Evolutionary conservation across 176 grass and related monocot species (phyloP).

Genomic region (Panicum miliaceum): DNA sequence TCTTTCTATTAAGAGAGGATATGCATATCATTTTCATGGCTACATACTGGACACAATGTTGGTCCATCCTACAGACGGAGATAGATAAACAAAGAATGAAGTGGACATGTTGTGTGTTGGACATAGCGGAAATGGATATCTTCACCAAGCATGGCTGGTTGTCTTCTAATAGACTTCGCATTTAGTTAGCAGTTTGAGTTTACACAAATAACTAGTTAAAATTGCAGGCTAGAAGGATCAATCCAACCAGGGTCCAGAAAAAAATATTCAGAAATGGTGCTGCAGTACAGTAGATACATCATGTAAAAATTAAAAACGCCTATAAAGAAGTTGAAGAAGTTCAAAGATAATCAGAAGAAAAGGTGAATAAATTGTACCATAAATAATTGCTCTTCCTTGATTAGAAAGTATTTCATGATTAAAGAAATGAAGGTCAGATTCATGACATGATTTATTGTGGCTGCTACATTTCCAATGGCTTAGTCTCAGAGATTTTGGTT

Average conservation of each 20-base stretch:
- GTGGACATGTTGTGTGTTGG: too few species aligned
- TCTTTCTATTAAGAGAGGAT: too few species aligned
- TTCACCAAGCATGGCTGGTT: too few species aligned
- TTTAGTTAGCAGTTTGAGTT: too few species aligned
- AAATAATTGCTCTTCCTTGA: slow-evolving; percentile 8
- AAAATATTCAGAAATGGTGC: slow-evolving; percentile 3
- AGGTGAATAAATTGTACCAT: background rate
- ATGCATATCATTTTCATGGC: too few species aligned
- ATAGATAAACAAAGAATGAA: too few species aligned
- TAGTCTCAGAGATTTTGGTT: background rate
- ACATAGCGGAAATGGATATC: too few species aligned
- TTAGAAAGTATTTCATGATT: slow-evolving; percentile 9
- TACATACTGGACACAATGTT: too few species aligned
- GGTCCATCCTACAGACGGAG: too few species aligned
- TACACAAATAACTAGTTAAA: background rate
- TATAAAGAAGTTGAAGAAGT: slow-evolving; percentile 13
- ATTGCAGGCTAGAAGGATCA: slow-evolving; percentile 6
- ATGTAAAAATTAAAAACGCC: background rate
- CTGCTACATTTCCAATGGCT: background rate
- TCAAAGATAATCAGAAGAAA: slow-evolving; percentile 13
- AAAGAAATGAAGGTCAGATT: background rate
- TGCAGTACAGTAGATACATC: background rate
- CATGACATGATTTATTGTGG: slow-evolving; percentile 6
- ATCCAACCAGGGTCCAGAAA: slow-evolving; percentile 19
- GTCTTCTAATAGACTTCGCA: too few species aligned